Base-by-base conservation (phyloP, 768 basidiomycete genomes). In the Mycena polygramma region DNA sequence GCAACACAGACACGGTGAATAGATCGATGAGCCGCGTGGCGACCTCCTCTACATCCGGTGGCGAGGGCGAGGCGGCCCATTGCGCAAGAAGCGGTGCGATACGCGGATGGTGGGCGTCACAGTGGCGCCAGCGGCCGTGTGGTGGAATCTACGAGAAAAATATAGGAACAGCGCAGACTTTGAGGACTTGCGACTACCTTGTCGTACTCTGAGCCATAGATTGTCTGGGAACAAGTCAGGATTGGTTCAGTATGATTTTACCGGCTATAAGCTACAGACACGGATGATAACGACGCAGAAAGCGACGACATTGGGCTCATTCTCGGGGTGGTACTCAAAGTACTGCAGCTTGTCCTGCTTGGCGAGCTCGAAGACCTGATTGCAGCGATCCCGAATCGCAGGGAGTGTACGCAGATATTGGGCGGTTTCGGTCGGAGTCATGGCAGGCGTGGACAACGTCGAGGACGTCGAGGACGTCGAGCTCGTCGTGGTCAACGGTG, bases 101-200 rank as follows among this genome's bases (percentile, higher is more conserved):
- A 52, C 94, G 92, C 35, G 87, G 82, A 2, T 83, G 77, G 4
- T 91, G 91, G 5, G 90, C 86, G 75, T 95, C 93, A 39, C 97
- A 89, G 77, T 97, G 96, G 39, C 94, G 83, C 96, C 96, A 97
- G 26, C 96, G 89, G 17, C 95, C 93, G 75, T 96, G 95, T 17
- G 94, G 93, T 6, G 91, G 90, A 46, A 96, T 95, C 94, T 95
- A 65, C 17, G 15, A 48, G n/a, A n/a, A 37, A 45, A 10, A 41
- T 11, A 41, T 10, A 11, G 41, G 41, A 41, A 11, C 15, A 10
- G 41, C 41, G 11, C 41, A 10, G 15, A 7, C 15, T 11, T 11
- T 10, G 11, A 41, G 41, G 8, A 5, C 2, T 10, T 11, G 11
- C 1, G 41, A 11, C 41, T 20, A 46, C 45, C 45, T 46, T 46